A percentile compares a stretch with the other conserved stretches of the same genome.
Conservation (phyloP, 73 alveolate genomes). For the Blepharisma japonicum region DNA sequence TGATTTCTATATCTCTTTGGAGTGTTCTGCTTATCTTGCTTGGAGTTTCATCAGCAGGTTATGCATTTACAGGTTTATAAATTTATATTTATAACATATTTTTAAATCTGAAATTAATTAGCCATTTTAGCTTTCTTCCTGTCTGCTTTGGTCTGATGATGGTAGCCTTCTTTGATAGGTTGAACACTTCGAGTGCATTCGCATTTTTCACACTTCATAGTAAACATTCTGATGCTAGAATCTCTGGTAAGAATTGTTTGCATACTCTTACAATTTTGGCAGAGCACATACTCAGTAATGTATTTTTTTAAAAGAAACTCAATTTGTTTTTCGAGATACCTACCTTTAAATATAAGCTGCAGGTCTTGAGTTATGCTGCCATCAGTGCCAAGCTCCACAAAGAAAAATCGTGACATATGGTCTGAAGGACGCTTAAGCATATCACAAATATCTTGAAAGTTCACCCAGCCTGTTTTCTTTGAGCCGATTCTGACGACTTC, state of each 20-base stretch:
- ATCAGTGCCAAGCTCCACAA: slow-evolving; percentile 59
- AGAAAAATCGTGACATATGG: slow-evolving; percentile 41
- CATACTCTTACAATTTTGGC: slow-evolving; percentile 52
- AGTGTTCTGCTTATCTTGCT: too few species aligned
- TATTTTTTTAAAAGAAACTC: slow-evolving; percentile 48
- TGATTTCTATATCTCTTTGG: too few species aligned
- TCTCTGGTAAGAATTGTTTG: slow-evolving; percentile 48
- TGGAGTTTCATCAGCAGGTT: too few species aligned
- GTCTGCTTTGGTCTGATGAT: slow-evolving; percentile 18
- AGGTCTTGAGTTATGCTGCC: slow-evolving; percentile 46
- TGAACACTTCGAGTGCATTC: slow-evolving; percentile 50
- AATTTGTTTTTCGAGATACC: slow-evolving; percentile 42
- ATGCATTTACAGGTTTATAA: too few species aligned
- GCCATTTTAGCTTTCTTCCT: slow-evolving; percentile 23
- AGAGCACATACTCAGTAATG: slow-evolving; percentile 50
- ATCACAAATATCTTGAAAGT: slow-evolving; percentile 47
- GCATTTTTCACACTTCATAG: slow-evolving; percentile 53
- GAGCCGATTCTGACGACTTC: slow-evolving; percentile 49
- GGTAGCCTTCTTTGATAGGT: slow-evolving; percentile 22
- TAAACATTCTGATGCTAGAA: slow-evolving; percentile 47
- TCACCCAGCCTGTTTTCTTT: slow-evolving; percentile 54
- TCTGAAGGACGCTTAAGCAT: slow-evolving; percentile 51
- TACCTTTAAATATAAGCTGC: slow-evolving; percentile 51
- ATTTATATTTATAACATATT: too few species aligned
- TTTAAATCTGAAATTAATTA: too few species aligned